Conservation (phyloP, 768 basidiomycete species). For the Tricholoma sp. region DNA sequence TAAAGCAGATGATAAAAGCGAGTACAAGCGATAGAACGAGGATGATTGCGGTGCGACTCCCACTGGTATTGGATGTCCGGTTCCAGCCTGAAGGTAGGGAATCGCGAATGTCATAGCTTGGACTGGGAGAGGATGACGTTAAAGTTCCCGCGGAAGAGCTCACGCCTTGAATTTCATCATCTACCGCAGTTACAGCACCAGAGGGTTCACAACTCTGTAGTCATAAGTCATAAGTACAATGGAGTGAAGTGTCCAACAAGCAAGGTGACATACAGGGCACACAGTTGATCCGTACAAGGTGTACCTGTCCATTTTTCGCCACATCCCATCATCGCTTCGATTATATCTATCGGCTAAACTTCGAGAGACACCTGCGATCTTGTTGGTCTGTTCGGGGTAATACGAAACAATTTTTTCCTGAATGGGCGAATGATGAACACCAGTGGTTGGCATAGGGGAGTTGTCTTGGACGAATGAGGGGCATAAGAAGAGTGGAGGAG, state of each 20-base stretch:
- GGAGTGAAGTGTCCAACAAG: background rate
- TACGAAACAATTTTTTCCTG: slow-evolving; percentile 6
- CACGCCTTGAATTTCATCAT: slow-evolving; percentile 28
- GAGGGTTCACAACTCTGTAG: slow-evolving; percentile 23
- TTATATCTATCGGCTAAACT: slow-evolving; percentile 52
- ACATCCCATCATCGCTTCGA: slow-evolving; percentile 47
- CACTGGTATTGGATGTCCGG: slow-evolving; percentile 11
- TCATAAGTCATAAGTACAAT: background rate
- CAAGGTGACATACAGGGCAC: slow-evolving; percentile 40
- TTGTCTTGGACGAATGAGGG: slow-evolving; percentile 35
- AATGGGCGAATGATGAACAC: slow-evolving; percentile 6
- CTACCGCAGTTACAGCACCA: slow-evolving; percentile 20
- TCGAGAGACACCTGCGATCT: slow-evolving; percentile 10
- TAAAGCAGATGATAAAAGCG: slow-evolving; percentile 51
- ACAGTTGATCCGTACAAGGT: slow-evolving; percentile 70
- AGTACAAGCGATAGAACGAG: slow-evolving; percentile 58
- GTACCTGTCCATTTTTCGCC: slow-evolving; percentile 52
- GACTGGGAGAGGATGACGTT: slow-evolving; percentile 15
- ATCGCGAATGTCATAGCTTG: slow-evolving; percentile 26
- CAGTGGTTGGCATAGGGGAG: slow-evolving; percentile 2
- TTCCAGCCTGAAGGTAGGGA: slow-evolving; percentile 57
- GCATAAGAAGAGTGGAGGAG: slow-evolving; percentile 59
- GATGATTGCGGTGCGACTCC: slow-evolving; percentile 40
- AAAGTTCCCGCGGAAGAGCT: slow-evolving; percentile 14
- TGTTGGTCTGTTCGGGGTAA: slow-evolving; percentile 12